Base-by-base conservation (phyloP, 2,329 filamentous ascomycete genomes). In the Huntiella abstrusa region DNA sequence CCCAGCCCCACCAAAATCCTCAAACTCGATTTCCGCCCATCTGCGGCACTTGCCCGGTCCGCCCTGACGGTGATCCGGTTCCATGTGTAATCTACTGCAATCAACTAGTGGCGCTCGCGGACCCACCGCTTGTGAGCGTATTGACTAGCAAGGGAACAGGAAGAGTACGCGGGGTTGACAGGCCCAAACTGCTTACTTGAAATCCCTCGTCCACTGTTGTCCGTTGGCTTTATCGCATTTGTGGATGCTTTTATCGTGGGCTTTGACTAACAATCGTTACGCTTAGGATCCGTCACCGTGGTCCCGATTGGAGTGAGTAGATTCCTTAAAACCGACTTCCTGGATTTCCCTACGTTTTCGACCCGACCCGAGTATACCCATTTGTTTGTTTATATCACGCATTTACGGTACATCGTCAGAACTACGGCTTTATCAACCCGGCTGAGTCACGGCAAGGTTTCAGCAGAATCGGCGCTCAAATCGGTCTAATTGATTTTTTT, bases 261-360 rank as follows among this genome's bases (percentile, higher is more conserved):
- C 33, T 16, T 47, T 49, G 44, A 47, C 39, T 49, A 47, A 50
- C 41, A 44, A 34, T n/a, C 39, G 13, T 33, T 37, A 44, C 42
- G 33, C 37, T 36, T 62, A 92, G 85, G 61, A 75, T 95, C 60
- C 86, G 92, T 57, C 91, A 98, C 67, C 80, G 91, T 64, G 91
- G 91, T 56, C 91, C 91, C 58, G 91, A 98, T 70, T 98, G 91
- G 91, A 94, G 85, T 91, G 70, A 80, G 83, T 75, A 57, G 52
- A 7, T 33, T 34, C 32, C 12, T 34, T 28, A 28, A 28, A 28
- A 10, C 2, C 22, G 6, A 28, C 22, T 28, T 28, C 22, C 22
- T 28, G 22, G 11, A 41, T 19, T 41, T 45, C 41, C 37, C 17
- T 11, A 45, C 11, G 32, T 19, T 43, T 6, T 34, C 7, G 11